phyloP scores from a whole-genome alignment of 352 stramenopile genomes.

The Phytopythium cucurbitacearum region DNA sequence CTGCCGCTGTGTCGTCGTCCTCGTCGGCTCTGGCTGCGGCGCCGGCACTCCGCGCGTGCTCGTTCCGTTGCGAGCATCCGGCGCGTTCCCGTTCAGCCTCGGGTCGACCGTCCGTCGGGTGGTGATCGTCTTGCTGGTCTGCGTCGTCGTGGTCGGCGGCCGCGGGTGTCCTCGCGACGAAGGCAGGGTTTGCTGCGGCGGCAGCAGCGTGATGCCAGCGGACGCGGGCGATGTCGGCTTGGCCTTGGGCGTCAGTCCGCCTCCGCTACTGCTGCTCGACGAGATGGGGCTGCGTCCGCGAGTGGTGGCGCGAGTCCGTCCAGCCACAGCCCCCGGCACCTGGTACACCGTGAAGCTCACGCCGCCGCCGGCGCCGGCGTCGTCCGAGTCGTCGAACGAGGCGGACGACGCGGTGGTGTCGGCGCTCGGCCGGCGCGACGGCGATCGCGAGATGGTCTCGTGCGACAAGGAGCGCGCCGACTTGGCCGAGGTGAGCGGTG shows the following conservation, averaged over 20 bases:
- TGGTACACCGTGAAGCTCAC: slow-evolving; percentile 7
- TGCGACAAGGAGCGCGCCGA: slow-evolving; percentile 1
- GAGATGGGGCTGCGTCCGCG: slow-evolving; percentile 3
- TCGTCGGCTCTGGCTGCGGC: slow-evolving; percentile 10
- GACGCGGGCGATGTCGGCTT: not conserved
- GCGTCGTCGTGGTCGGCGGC: not conserved
- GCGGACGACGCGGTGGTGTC: not conserved
- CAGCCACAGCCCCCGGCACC: not conserved
- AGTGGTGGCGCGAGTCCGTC: not conserved
- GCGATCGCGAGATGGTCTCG: not conserved
- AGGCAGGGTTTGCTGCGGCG: not conserved
- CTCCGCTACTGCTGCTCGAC: slow-evolving; percentile 3
- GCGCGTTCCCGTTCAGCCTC: not conserved
- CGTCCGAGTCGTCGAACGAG: not conserved
- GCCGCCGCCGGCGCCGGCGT: not conserved
- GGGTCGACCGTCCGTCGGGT: not conserved
- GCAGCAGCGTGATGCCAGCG: not conserved
- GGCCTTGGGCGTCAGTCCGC: not conserved
- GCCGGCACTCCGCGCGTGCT: slow-evolving; percentile 1
- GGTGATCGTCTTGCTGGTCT: not conserved
- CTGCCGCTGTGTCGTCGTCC: not conserved
- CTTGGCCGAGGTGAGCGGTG: not conserved
- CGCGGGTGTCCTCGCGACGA: not conserved
- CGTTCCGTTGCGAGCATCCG: slow-evolving; percentile 1
- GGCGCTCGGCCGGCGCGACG: not conserved